phyloP scores from a whole-genome alignment of 768 basidiomycete genomes.

The Rhizopogon vulgaris region DNA sequence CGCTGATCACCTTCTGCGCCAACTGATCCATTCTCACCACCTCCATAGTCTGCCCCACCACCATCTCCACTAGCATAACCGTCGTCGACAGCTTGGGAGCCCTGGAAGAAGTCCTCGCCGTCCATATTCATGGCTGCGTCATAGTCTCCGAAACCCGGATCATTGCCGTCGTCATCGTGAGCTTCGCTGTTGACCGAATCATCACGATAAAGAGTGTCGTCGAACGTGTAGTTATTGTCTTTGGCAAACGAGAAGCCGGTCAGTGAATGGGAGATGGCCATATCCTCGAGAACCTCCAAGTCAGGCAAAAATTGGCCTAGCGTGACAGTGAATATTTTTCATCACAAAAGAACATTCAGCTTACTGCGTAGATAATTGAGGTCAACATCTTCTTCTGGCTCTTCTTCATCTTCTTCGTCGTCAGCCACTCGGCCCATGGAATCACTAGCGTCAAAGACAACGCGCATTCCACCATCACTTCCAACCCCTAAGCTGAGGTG shows the following conservation, averaged over 20 bases:
- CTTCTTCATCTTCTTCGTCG: constrained; percentile 58
- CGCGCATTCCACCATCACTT: constrained; percentile 74
- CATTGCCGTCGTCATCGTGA: constrained; percentile 28
- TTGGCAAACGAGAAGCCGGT: constrained; percentile 78
- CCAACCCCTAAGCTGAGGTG: constrained; percentile 78
- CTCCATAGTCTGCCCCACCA: constrained; percentile 38
- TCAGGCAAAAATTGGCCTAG: constrained; percentile 72
- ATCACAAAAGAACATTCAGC: constrained; percentile 16
- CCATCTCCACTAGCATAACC: constrained; percentile 36
- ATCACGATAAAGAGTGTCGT: constrained; percentile 59
- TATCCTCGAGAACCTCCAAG: constrained; percentile 53
- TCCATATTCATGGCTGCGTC: constrained; percentile 35
- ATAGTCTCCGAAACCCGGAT: constrained; percentile 14
- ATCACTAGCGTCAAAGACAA: constrained; percentile 96
- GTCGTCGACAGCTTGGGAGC: constrained; percentile 49
- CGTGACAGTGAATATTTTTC: constrained; percentile 5
- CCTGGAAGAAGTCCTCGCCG: constrained; percentile 57
- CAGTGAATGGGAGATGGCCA: constrained; percentile 77
- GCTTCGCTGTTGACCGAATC: constrained; percentile 36
- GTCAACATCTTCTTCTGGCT: constrained; percentile 65
- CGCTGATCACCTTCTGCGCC: constrained; percentile 35
- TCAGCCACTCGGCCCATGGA: constrained; percentile 74
- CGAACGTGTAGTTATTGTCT: constrained; percentile 47
- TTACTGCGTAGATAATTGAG: constrained; percentile 55
- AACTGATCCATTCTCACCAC: constrained; percentile 36